Evolutionary conservation across 306 rosid species (phyloP).

Genomic region (Malus sylvestris): DNA sequence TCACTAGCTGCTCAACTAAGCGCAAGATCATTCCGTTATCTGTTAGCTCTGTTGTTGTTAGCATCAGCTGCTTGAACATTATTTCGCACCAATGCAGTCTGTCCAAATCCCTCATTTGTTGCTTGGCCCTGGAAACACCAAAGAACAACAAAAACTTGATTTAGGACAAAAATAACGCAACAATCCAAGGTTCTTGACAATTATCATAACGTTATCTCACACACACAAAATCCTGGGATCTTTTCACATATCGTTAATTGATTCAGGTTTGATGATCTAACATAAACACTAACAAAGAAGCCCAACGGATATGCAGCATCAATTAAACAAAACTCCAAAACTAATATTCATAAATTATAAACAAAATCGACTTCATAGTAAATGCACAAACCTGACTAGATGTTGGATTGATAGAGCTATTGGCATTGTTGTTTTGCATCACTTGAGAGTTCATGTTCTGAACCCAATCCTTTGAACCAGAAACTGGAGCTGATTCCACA

Average conservation of each 20-base stretch:
- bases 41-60: constrained; percentile 35
- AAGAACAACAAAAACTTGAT: constrained; percentile 11
- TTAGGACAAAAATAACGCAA: background rate
- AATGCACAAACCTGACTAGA: constrained; percentile 46
- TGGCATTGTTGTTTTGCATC: constrained; percentile 28
- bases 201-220: background rate
- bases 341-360: background rate
- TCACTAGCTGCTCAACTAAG: constrained; percentile 41
- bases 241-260: background rate
- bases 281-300: background rate
- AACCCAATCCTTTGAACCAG: constrained; percentile 43
- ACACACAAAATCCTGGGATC: background rate
- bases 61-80: constrained; percentile 27
- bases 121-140: constrained; percentile 41
- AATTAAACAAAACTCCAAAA: background rate
- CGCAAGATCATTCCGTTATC: constrained; percentile 30
- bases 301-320: background rate
- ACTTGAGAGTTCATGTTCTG: constrained; percentile 37
- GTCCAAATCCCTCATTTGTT: constrained; percentile 29
- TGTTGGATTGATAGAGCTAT: constrained; percentile 33
- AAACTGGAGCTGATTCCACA: constrained; percentile 37
- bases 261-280: background rate
- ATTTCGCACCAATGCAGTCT: constrained; percentile 33
- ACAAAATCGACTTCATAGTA: constrained; percentile 1
- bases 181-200: background rate